These are phyloP conservation scores for Leishmania amazonensis DNA, from an alignment of 208 protist species.

Conservation along the genomic window DNA sequence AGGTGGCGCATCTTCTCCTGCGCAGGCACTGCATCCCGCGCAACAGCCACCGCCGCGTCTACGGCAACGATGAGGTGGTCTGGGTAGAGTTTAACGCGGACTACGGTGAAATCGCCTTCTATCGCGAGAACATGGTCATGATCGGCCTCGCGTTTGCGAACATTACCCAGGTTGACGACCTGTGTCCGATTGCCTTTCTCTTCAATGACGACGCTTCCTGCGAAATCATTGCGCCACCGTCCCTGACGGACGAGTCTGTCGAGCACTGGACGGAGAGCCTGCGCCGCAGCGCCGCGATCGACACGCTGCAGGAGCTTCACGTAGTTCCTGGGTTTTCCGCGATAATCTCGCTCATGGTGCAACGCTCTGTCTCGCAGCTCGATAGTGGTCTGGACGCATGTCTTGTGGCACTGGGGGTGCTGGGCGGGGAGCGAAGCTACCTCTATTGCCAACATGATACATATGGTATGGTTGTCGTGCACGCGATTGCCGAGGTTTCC, in stretches of 20 bases:
- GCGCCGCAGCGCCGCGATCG: constrained; percentile 68
- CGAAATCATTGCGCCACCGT: constrained; percentile 72
- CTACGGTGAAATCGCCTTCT: constrained; percentile 84
- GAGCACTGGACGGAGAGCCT: constrained; percentile 57
- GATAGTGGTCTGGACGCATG: constrained; percentile 72
- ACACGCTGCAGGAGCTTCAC: constrained; percentile 84
- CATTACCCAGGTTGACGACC: constrained; percentile 67
- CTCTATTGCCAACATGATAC: constrained; percentile 83
- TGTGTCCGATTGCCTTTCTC: constrained; percentile 88
- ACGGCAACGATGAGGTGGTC: constrained; percentile 83
- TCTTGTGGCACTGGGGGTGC: constrained; percentile 72
- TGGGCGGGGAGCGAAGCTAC: constrained; percentile 86
- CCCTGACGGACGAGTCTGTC: constrained; percentile 50
- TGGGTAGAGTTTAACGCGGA: constrained; percentile 92
- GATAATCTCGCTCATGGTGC: constrained; percentile 71
- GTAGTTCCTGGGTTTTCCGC: constrained; percentile 56
- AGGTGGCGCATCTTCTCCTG: constrained; percentile 78
- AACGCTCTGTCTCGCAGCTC: constrained; percentile 60
- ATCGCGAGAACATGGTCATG: constrained; percentile 82
- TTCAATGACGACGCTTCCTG: constrained; percentile 90
- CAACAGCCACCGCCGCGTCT: constrained; percentile 77
- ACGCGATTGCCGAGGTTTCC: constrained; percentile 66
- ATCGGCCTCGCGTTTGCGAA: constrained; percentile 89
- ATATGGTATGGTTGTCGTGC: constrained; percentile 81
- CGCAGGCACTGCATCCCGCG: constrained; percentile 71